phyloP scores from a whole-genome alignment of 208 protist species.

The Crithidia bombi region DNA sequence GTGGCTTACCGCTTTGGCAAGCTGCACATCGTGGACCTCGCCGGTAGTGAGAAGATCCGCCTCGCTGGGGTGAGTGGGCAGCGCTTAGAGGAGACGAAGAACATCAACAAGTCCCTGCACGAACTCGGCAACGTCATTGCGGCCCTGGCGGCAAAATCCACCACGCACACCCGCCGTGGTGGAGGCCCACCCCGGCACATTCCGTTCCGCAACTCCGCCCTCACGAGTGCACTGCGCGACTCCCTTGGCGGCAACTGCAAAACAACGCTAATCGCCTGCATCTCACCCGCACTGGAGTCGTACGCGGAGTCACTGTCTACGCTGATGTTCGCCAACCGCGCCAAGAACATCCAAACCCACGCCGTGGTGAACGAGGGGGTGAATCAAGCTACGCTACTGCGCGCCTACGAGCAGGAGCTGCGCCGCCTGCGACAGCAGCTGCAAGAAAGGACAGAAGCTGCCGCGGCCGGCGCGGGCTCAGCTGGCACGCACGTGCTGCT shows the following conservation, averaged over 20 bases:
- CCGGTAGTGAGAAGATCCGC: slow-evolving; percentile 91
- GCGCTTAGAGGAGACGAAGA: slow-evolving; percentile 82
- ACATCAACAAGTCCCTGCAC: slow-evolving; percentile 94
- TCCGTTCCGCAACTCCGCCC: slow-evolving; percentile 95
- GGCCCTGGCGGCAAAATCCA: slow-evolving; percentile 78
- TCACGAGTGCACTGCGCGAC: slow-evolving; percentile 95
- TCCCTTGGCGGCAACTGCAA: slow-evolving; percentile 96
- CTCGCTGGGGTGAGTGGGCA: slow-evolving; percentile 82
- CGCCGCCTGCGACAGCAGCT: slow-evolving; percentile 54
- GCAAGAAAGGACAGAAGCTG: slow-evolving; percentile 37
- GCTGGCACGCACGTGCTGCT: slow-evolving; percentile 23
- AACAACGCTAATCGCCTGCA: slow-evolving; percentile 91
- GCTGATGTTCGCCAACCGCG: slow-evolving; percentile 80
- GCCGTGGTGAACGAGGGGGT: slow-evolving; percentile 77
- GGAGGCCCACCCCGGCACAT: slow-evolving; percentile 68
- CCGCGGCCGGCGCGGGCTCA: slow-evolving; percentile 11
- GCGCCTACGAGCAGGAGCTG: slow-evolving; percentile 68
- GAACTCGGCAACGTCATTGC: slow-evolving; percentile 91
- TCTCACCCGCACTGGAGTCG: slow-evolving; percentile 74
- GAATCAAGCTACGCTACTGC: slow-evolving; percentile 62
- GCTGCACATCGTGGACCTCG: slow-evolving; percentile 93
- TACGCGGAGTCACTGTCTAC: slow-evolving; percentile 84
- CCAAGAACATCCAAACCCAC: slow-evolving; percentile 62
- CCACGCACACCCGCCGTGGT: slow-evolving; percentile 55
- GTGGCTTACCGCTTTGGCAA: slow-evolving; percentile 62